Conservation (phyloP, 768 basidiomycete genomes). For the Saitozyma podzolica region DNA sequence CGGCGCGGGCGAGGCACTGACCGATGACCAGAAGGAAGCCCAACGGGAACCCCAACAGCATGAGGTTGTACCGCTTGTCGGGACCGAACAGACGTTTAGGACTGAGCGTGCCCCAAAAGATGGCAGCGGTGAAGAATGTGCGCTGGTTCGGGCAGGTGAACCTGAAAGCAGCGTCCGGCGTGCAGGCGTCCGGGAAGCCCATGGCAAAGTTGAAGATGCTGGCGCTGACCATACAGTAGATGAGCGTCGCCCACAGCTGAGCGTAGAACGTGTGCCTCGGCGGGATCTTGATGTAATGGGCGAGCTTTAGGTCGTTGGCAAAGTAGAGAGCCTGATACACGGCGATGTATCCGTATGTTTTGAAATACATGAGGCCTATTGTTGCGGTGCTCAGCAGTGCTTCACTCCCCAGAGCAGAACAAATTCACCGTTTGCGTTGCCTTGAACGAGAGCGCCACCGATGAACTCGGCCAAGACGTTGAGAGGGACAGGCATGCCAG, state of each 20-base stretch:
- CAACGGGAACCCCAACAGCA: slow-evolving; percentile 72
- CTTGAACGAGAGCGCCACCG: slow-evolving; percentile 52
- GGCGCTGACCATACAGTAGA: slow-evolving; percentile 47
- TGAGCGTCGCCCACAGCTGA: slow-evolving; percentile 52
- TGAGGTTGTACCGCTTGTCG: slow-evolving; percentile 56
- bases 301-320: slow-evolving; percentile 71
- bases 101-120: slow-evolving; percentile 55
- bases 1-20: not conserved
- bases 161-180: slow-evolving; percentile 44
- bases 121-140: slow-evolving; percentile 55
- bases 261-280: slow-evolving; percentile 73
- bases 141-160: slow-evolving; percentile 54
- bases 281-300: slow-evolving; percentile 71
- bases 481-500: slow-evolving; percentile 59
- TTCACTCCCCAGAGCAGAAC: too few species aligned
- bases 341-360: slow-evolving; percentile 62
- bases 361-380: slow-evolving; percentile 51
- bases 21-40: slow-evolving; percentile 72
- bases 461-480: slow-evolving; percentile 58
- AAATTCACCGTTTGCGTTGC: slow-evolving; percentile 38
- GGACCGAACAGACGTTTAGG: slow-evolving; percentile 53
- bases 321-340: slow-evolving; percentile 67
- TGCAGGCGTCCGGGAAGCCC: slow-evolving; percentile 59
- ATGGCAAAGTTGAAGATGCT: slow-evolving; percentile 51
- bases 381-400: too few species aligned